phyloP scores from a whole-genome alignment of 805 yeast species.

The Ogataea polymorpha region DNA sequence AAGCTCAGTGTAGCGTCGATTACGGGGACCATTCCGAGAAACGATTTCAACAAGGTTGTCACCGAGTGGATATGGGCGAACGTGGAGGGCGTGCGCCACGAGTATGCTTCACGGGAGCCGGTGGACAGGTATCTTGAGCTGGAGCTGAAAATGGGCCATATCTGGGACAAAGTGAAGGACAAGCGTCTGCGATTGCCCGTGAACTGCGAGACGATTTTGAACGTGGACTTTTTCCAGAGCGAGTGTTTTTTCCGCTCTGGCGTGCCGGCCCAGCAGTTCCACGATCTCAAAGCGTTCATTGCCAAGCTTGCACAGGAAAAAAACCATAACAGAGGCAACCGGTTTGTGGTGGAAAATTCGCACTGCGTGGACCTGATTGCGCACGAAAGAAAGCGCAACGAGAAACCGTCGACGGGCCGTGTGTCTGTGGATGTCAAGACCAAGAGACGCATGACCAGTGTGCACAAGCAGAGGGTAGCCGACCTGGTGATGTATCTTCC shows the following conservation, averaged over 20 bases:
- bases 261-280: conserved; percentile 59
- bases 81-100: conserved; percentile 59
- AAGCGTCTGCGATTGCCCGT: conserved; percentile 63
- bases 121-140: conserved; percentile 58
- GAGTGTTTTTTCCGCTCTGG: conserved; percentile 63
- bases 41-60: conserved; percentile 75
- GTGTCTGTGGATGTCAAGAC: conserved; percentile 68
- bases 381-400: conserved; percentile 59
- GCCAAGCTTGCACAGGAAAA: conserved; percentile 45
- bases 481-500: conserved; percentile 74
- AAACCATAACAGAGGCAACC: conserved; percentile 27
- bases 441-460: conserved; percentile 62
- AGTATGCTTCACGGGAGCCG: conserved; percentile 33
- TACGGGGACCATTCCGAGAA: conserved; percentile 73
- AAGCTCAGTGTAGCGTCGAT: conserved; percentile 43
- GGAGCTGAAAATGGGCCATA: conserved; percentile 71
- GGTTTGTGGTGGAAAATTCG: conserved; percentile 58
- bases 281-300: conserved; percentile 52
- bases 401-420: conserved; percentile 61
- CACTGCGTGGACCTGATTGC: conserved; percentile 63
- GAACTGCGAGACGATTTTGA: conserved; percentile 60
- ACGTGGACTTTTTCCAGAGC: conserved; percentile 46
- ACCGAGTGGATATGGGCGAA: conserved; percentile 90
- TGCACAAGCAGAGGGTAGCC: conserved; percentile 71
- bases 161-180: conserved; percentile 62